A percentile compares a stretch with the other conserved stretches of the same genome.
These are phyloP conservation scores for Sherardia arvensis DNA, from an alignment of 257 asterid genomes.

Conservation along the genomic window DNA sequence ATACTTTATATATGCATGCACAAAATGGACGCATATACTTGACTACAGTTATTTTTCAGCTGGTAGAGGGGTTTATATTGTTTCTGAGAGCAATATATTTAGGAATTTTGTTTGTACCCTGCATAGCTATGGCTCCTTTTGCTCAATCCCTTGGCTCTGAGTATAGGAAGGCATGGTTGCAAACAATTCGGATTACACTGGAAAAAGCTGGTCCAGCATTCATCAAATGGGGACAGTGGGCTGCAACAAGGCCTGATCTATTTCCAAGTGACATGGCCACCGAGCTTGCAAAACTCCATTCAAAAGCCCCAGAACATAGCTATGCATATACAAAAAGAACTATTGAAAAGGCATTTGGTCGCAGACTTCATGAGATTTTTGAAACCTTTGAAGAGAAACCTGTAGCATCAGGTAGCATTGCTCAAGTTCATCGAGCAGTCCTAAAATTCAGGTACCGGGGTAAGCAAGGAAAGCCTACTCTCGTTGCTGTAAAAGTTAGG, in stretches of 20 bases:
- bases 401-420: slow-evolving; percentile 83
- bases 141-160: slow-evolving; percentile 56
- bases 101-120: slow-evolving; percentile 56
- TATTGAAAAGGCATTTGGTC: slow-evolving; percentile 72
- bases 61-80: slow-evolving; percentile 61
- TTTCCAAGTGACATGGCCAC: slow-evolving; percentile 65
- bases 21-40: slow-evolving; percentile 48
- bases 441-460: slow-evolving; percentile 57
- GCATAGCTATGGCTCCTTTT: slow-evolving; percentile 76
- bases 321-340: slow-evolving; percentile 61
- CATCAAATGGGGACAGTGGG: slow-evolving; percentile 98
- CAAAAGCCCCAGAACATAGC: slow-evolving; percentile 74
- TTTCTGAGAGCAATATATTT: slow-evolving; percentile 53
- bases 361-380: slow-evolving; percentile 58
- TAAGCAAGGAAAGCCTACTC: slow-evolving; percentile 47
- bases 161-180: slow-evolving; percentile 67
- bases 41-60: slow-evolving; percentile 42
- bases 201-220: slow-evolving; percentile 94
- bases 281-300: slow-evolving; percentile 73
- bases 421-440: slow-evolving; percentile 79
- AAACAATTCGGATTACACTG: slow-evolving; percentile 47
- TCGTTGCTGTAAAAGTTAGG: slow-evolving; percentile 88
- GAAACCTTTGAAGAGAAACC: slow-evolving; percentile 74
- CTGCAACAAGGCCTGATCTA: slow-evolving; percentile 88
- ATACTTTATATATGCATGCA: slow-evolving; percentile 45